Evolutionary conservation across 768 basidiomycete species (phyloP).

Genomic region (Tephrocybe sp.): DNA sequence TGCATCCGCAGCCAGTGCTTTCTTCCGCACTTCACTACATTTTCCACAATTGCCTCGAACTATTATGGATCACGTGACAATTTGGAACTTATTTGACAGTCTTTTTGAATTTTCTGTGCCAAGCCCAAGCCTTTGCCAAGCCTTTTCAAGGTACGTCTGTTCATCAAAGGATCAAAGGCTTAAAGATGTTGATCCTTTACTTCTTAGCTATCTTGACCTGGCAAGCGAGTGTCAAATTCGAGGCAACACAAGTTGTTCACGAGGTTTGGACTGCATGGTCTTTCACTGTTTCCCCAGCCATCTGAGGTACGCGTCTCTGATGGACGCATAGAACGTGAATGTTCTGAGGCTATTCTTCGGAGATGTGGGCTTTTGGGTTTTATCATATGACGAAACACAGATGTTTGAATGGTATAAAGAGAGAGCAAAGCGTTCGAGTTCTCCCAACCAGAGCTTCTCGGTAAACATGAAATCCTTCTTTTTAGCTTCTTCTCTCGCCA

Average conservation of each 20-base stretch:
- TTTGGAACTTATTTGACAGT: slow-evolving; percentile 31
- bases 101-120: too few relatives aligned
- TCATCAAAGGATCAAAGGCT: too few relatives aligned
- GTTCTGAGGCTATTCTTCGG: not conserved
- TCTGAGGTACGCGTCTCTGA: not conserved
- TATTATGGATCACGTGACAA: slow-evolving; percentile 38
- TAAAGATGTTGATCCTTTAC: not conserved
- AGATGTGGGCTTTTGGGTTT: not conserved
- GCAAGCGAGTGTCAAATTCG: not conserved
- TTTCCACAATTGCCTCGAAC: slow-evolving; percentile 25
- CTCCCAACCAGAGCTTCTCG: not conserved
- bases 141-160: too few relatives aligned
- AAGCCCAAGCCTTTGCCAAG: too few relatives aligned
- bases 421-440: not conserved
- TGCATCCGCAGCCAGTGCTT: slow-evolving; percentile 43
- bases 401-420: not conserved
- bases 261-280: slow-evolving; percentile 1
- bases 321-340: not conserved
- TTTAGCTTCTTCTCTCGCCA: slow-evolving; percentile 15
- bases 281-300: too few relatives aligned
- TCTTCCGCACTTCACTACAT: slow-evolving; percentile 58
- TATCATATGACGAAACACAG: not conserved
- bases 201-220: not conserved
- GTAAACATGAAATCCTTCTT: slow-evolving; percentile 26
- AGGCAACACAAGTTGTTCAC: slow-evolving; percentile 1